Conservation (phyloP, 2,329 filamentous ascomycete genomes). For the Drechslerella coelobrocha region DNA sequence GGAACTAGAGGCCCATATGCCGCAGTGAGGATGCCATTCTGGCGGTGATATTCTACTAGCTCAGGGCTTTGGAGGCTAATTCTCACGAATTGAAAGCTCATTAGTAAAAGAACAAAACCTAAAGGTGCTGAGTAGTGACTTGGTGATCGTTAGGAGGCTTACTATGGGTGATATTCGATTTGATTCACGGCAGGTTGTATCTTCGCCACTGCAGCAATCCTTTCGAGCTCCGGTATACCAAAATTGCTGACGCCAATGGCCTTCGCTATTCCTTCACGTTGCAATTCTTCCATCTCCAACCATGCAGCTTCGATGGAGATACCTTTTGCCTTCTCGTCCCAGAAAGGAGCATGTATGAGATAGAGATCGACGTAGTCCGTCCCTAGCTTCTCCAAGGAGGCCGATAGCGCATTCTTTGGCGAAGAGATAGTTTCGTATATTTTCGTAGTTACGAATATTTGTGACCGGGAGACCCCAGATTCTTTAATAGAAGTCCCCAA, state of each 20-base stretch:
- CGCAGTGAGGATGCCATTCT: slow-evolving; percentile 50
- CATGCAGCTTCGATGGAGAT: slow-evolving; percentile 63
- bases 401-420: slow-evolving; percentile 63
- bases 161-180: slow-evolving; percentile 79
- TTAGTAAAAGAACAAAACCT: not conserved
- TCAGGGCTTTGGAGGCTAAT: slow-evolving; percentile 40
- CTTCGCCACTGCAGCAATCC: slow-evolving; percentile 66
- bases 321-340: slow-evolving; percentile 55
- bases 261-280: slow-evolving; percentile 67
- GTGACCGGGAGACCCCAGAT: slow-evolving; percentile 68
- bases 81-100: not conserved
- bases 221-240: slow-evolving; percentile 64
- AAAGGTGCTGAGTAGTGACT: too few species aligned
- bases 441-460: slow-evolving; percentile 74
- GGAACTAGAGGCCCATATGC: slow-evolving; percentile 54
- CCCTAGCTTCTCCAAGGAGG: slow-evolving; percentile 70
- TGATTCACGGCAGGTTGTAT: slow-evolving; percentile 75
- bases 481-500: slow-evolving; percentile 75
- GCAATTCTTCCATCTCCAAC: slow-evolving; percentile 71
- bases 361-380: slow-evolving; percentile 77
- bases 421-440: slow-evolving; percentile 55
- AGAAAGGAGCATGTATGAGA: slow-evolving; percentile 63
- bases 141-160: not conserved
- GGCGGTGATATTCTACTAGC: slow-evolving; percentile 44
- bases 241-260: slow-evolving; percentile 84